phyloP scores from a whole-genome alignment of 2,329 filamentous ascomycete genomes.

The Simplicillium aogashimaense region DNA sequence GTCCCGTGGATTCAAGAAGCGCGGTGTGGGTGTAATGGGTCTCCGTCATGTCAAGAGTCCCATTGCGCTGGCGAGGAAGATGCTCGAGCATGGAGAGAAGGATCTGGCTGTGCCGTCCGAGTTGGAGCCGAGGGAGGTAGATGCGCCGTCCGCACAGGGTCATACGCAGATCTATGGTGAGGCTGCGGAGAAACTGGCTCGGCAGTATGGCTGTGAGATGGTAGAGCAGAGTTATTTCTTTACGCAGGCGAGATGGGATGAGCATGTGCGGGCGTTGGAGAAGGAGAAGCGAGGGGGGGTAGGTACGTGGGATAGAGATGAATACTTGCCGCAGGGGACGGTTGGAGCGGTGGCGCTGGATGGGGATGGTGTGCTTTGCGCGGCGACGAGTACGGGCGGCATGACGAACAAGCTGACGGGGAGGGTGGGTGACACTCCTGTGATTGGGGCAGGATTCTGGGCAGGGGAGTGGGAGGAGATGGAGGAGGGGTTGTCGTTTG shows the following conservation, averaged over 20 bases:
- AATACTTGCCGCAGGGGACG: conserved; percentile 74
- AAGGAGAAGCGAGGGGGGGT: conserved; percentile 1
- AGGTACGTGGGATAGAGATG: conserved; percentile 44
- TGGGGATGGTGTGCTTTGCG: conserved; percentile 60
- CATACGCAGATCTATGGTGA: conserved; percentile 62
- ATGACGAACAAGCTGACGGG: conserved; percentile 84
- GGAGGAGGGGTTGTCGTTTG: conserved; percentile 9
- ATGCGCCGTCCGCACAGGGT: conserved; percentile 50
- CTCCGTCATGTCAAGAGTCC: conserved; percentile 70
- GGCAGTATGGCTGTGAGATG: conserved; percentile 58
- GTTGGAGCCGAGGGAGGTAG: conserved; percentile 14
- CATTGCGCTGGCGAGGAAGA: conserved; percentile 59
- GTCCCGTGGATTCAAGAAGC: conserved; percentile 59
- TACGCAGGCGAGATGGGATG: conserved; percentile 68
- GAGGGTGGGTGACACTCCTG: conserved; percentile 77
- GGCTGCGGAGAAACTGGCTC: conserved; percentile 60
- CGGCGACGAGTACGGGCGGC: conserved; percentile 61
- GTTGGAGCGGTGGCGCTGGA: conserved; percentile 78
- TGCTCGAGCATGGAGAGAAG: conserved; percentile 57
- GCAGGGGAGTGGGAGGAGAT: conserved; percentile 68
- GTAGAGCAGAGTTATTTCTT: conserved; percentile 68
- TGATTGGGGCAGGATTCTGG: conserved; percentile 80
- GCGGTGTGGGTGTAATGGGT: conserved; percentile 68
- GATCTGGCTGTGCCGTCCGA: conserved; percentile 37
- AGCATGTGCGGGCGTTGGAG: conserved; percentile 54